Evolutionary conservation across 164 flowering plant species (phyloP), one percentile per base, ranked within the genome.

Genomic region (Chimonanthus salicifolius): DNA sequence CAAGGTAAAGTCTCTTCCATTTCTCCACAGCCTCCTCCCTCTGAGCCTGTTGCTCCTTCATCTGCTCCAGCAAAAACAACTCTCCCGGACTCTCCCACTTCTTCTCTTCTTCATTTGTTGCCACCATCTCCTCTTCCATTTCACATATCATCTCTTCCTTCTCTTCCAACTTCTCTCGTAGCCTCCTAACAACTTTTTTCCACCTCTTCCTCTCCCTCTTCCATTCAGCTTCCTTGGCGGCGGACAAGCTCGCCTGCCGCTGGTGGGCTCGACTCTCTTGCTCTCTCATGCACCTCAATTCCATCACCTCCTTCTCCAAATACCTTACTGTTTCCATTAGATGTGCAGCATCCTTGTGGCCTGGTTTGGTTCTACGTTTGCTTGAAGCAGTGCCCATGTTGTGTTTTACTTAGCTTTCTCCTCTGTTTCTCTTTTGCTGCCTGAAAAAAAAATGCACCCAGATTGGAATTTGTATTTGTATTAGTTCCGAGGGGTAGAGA

Each of bases 1-100:
- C 87, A 50, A 89, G 87, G 78, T 92, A 92, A 3, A 92, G 88
- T 47, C 77, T 79, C 83, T 90, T 92, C 97, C 97, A 92, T 74
- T 87, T 90, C 83, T 88, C 89, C 33, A 87, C 85, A n/a, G 94
- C 84, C 74, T 86, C 90, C 62, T 92, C 91, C 63, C 90, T 47
- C 16, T 78, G 66, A 0, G 77, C 82, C 72, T 85, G 86, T 76
- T 89, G 92, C 76, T 79, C 86, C 74, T 71, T 80, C 77, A 88
- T 81, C 4, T 87, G 82, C 83, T 85, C 87, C 62, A 83, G 76
- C 75, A 84, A 20, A n/a, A 76, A 50, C 13, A 70, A 72, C 9
- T 69, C 66, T 16, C 80, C 81, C 77, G 76, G 13, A 49, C 75
- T 7, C 60, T 75, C 66, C 80, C 75, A 68, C 64, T 79, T 82